Conservation (phyloP, 2,329 filamentous ascomycete species). For the Colletotrichum plurivorum region DNA sequence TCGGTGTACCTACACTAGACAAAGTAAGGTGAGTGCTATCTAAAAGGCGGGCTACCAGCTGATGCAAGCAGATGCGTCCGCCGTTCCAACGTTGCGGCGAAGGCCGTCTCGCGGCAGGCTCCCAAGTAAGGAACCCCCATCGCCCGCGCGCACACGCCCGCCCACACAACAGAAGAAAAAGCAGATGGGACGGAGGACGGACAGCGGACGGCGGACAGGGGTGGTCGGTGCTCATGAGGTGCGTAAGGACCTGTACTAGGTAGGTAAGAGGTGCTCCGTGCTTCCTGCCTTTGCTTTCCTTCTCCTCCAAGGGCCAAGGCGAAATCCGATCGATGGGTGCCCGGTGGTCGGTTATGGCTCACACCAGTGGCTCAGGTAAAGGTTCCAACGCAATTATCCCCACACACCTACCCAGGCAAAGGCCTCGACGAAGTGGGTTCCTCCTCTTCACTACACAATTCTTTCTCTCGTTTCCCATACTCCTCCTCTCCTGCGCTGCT, state of each 20-base stretch:
- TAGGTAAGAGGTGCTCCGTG: background rate
- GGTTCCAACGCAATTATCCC: conserved; percentile 37
- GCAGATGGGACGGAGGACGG: conserved; percentile 11
- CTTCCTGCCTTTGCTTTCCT: background rate
- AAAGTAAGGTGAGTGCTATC: background rate
- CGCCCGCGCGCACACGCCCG: background rate
- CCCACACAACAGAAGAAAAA: background rate
- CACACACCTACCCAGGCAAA: conserved; percentile 34
- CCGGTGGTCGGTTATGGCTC: conserved; percentile 25
- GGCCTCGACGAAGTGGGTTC: conserved; percentile 38
- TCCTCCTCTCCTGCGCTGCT: background rate
- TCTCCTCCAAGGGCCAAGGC: background rate
- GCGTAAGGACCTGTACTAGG: too few relatives aligned
- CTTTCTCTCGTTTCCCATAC: conserved; percentile 26
- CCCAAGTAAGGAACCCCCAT: conserved; percentile 8
- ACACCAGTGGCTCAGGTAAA: conserved; percentile 21
- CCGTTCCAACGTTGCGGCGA: conserved; percentile 9
- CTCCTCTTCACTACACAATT: conserved; percentile 38
- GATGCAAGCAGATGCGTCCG: background rate
- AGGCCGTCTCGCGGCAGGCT: conserved; percentile 11
- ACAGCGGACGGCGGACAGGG: background rate
- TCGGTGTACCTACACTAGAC: too few relatives aligned
- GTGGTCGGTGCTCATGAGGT: conserved; percentile 3
- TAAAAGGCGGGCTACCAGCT: background rate
- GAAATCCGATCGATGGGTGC: background rate